phyloP scores from a whole-genome alignment of 768 basidiomycete species.

The Mrakia frigida region DNA sequence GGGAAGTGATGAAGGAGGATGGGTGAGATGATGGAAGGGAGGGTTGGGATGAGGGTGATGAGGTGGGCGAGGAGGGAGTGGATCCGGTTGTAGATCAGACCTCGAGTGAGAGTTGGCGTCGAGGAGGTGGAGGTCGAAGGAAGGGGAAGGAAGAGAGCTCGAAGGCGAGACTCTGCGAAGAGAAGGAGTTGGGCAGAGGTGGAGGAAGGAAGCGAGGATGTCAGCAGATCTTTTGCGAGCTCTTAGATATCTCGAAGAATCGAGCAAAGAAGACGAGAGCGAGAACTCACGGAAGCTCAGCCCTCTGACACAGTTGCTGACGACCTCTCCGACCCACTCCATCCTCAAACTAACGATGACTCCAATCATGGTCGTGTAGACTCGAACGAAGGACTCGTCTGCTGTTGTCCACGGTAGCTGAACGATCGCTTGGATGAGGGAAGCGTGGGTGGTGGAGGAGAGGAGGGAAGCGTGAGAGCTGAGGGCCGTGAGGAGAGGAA shows the following conservation, averaged over 20 bases:
- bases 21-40: constrained; percentile 79
- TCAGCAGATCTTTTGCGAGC: neutral
- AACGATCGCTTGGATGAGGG: constrained; percentile 79
- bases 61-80: constrained; percentile 81
- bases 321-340: constrained; percentile 80
- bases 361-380: constrained; percentile 81
- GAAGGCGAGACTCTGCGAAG: constrained; percentile 21
- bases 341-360: constrained; percentile 87
- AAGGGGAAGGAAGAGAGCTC: constrained; percentile 14
- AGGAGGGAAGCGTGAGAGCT: constrained; percentile 88
- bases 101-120: constrained; percentile 65
- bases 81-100: constrained; percentile 75
- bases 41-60: constrained; percentile 83
- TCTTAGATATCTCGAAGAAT: neutral
- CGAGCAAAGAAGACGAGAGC: no score
- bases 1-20: constrained; percentile 81
- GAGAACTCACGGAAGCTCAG: constrained; percentile 73
- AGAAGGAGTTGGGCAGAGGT: neutral
- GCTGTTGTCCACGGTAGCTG: constrained; percentile 88
- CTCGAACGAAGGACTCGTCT: constrained; percentile 66
- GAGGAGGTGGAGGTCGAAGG: constrained; percentile 22
- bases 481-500: constrained; percentile 64
- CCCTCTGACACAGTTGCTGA: constrained; percentile 73
- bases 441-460: constrained; percentile 62
- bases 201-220: neutral